Base-by-base conservation (phyloP, 2,329 filamentous ascomycete species). In the Sporothrix dimorphospora region DNA sequence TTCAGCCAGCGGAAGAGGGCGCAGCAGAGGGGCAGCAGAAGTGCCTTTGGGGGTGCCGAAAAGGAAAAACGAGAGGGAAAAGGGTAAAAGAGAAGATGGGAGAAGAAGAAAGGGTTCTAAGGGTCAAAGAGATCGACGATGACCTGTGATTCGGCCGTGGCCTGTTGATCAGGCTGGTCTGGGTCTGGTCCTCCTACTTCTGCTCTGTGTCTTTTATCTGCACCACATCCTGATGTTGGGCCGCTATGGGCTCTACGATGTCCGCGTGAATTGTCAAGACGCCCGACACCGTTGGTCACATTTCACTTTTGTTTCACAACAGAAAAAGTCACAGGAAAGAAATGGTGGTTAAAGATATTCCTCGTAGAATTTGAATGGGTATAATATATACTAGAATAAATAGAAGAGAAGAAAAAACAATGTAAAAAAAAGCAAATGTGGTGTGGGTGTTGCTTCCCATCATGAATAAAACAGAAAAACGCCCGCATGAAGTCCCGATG, bases 341-440 rank as follows among this genome's bases (percentile, higher is more conserved):
- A 4, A 38, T 67, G 1, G 21, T 5, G 4, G 14, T 49, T 3
- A 45, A 27, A 19, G 8, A 30, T 24, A 16, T 42, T 40, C 1
- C 11, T 57, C 19, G n/a, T 69, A 19, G 16, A 45, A 69, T 30
- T 69, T 42, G 12, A 57, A 34, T n/a, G 67, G 67, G 67, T 69
- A 69, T 69, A 69, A 47, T 69, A 69, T 69, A 47, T 59, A 59
- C 51, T 65, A 30, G 34, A 42, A 47, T 16, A 45, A n/a, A 40
- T 5, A 63, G 24, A 40, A 59, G 51, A 47, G 14, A 47, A 47
- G 40, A 61, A 12, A 55, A 38, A 34, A 19, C 21, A 4, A 47
- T 47, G 5, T 2, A 42, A 16, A 38, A 9, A 61, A 30, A 67
- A 27, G n/a, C 14, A 47, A n/a, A 27, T n/a, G n/a, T 38, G 5